Percentiles rank a stretch among this genome's conserved stretches.
phyloP scores from a whole-genome alignment of 495 filamentous ascomycete genomes.

The Podospora pseudopauciseta region DNA sequence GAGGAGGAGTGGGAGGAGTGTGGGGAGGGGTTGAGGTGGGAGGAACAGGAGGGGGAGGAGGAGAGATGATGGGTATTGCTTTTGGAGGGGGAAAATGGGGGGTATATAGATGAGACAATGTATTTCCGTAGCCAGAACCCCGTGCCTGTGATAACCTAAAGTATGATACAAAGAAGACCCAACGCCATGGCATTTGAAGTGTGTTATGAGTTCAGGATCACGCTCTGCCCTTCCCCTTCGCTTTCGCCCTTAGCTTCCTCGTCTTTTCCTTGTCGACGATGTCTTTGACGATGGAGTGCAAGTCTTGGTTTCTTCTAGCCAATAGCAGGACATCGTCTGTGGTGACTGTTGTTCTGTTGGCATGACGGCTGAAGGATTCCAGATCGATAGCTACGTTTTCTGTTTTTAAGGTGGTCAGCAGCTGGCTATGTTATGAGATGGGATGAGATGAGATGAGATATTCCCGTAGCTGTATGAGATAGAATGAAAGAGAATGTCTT shows the following conservation, averaged over 20 bases:
- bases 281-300: constrained; percentile 67
- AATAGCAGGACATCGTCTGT: constrained; percentile 86
- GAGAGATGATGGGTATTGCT: neutral
- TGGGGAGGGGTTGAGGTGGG: constrained; percentile 2
- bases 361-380: constrained; percentile 82
- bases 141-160: neutral
- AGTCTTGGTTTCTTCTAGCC: constrained; percentile 76
- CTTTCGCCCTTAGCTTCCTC: constrained; percentile 33
- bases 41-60: constrained; percentile 2
- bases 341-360: constrained; percentile 75
- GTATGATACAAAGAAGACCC: neutral
- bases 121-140: neutral
- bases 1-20: constrained; percentile 40
- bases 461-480: neutral
- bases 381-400: constrained; percentile 73
- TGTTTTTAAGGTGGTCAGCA: constrained; percentile 26
- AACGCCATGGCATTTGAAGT: neutral
- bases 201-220: neutral
- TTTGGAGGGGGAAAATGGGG: neutral
- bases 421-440: neutral
- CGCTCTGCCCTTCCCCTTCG: constrained; percentile 16
- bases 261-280: constrained; percentile 60
- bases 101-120: neutral
- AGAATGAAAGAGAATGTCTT: too few relatives aligned
- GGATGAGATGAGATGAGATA: neutral